These are phyloP conservation scores for Aureobasidium sp. DNA, from an alignment of 2,329 filamentous ascomycete species.

Conservation along the genomic window DNA sequence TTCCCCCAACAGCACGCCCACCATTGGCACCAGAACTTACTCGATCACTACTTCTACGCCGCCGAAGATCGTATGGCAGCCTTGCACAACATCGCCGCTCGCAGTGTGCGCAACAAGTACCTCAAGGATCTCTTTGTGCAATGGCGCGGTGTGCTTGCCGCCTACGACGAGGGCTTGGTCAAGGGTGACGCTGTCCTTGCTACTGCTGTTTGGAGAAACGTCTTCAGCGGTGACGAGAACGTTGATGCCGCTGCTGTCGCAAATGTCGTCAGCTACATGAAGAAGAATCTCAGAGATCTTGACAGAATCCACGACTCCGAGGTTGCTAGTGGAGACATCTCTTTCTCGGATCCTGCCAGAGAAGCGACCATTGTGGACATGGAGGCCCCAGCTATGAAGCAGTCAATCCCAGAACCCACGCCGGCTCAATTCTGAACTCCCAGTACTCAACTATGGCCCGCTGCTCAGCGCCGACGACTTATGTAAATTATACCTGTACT, in stretches of 20 bases:
- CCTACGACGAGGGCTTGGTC: constrained; percentile 74
- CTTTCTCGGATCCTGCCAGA: constrained; percentile 31
- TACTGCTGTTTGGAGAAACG: constrained; percentile 83
- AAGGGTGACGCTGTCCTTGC: constrained; percentile 71
- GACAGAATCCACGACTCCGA: constrained; percentile 46
- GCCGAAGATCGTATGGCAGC: constrained; percentile 77
- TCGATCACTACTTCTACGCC: constrained; percentile 91
- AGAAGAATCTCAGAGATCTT: constrained; percentile 47
- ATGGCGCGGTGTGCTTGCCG: constrained; percentile 79
- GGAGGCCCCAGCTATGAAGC: not conserved
- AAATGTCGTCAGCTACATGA: constrained; percentile 55
- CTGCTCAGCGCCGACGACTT: not conserved
- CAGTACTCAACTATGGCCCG: not conserved
- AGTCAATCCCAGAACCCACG: not conserved
- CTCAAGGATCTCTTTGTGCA: constrained; percentile 86
- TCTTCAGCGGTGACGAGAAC: constrained; percentile 67
- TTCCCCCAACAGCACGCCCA: constrained; percentile 61
- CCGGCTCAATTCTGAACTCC: not conserved
- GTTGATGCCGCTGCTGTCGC: constrained; percentile 55
- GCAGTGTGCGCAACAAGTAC: constrained; percentile 50
- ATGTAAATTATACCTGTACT: not conserved
- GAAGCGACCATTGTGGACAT: not conserved
- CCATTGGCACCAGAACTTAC: constrained; percentile 79
- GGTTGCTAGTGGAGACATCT: constrained; percentile 40
- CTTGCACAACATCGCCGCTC: constrained; percentile 58